A percentile compares a stretch with the other conserved stretches of the same genome.
Evolutionary conservation across 805 yeast species (phyloP).

Genomic region (Candida rishiriensis): DNA sequence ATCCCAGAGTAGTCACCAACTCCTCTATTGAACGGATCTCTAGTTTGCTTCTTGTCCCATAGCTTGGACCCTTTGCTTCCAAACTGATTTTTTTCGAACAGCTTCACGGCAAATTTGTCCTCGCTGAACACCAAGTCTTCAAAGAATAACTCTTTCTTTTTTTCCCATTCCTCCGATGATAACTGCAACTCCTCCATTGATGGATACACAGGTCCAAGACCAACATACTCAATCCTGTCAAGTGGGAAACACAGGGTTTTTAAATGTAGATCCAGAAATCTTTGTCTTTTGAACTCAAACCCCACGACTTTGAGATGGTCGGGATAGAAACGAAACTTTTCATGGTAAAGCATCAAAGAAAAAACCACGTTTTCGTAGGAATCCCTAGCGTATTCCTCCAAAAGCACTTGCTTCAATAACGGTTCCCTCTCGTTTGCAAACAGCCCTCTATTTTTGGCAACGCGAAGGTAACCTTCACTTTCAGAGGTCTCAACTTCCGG

Average conservation of each 20-base stretch:
- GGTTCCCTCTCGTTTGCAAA: conserved; percentile 1
- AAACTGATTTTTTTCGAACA: conserved; percentile 52
- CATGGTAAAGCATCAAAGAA: conserved; percentile 50
- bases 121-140: conserved; percentile 46
- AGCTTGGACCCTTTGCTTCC: conserved; percentile 44
- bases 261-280: conserved; percentile 57
- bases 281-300: conserved; percentile 62
- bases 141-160: conserved; percentile 36
- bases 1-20: conserved; percentile 4
- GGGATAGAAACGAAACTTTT: conserved; percentile 47
- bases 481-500: conserved; percentile 43
- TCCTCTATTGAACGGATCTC: conserved; percentile 50
- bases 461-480: conserved; percentile 52
- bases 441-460: conserved; percentile 35
- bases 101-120: conserved; percentile 45
- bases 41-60: conserved; percentile 39
- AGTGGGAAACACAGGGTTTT: conserved; percentile 42
- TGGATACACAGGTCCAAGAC: conserved; percentile 53
- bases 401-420: conserved; percentile 29
- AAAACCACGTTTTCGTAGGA: conserved; percentile 74
- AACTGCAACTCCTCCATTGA: conserved; percentile 2
- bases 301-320: conserved; percentile 54
- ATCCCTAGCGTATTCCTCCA: conserved; percentile 75
- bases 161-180: conserved; percentile 11
- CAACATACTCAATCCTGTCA: conserved; percentile 42